phyloP scores from a whole-genome alignment of 1,284 basidiomycete species.

The Boletus smithii region DNA sequence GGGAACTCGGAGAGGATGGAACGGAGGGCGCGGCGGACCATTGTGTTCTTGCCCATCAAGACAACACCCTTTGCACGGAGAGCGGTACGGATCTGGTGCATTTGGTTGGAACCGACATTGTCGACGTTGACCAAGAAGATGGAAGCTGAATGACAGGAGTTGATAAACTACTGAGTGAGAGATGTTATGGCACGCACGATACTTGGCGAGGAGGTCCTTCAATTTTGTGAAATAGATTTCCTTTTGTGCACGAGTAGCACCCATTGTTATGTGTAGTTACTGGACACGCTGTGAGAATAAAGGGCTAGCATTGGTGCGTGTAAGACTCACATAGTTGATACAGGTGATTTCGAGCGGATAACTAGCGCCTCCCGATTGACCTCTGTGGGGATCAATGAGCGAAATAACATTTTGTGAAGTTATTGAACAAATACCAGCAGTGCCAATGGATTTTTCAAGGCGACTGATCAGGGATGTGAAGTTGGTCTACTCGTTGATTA shows the following conservation, averaged over 20 bases:
- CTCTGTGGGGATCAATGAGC: slow-evolving; percentile 45
- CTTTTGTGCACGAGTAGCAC: slow-evolving; percentile 88
- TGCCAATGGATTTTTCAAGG: slow-evolving; percentile 92
- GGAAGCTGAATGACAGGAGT: slow-evolving; percentile 57
- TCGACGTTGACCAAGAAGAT: slow-evolving; percentile 99
- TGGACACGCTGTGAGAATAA: slow-evolving; percentile 5
- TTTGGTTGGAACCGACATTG: slow-evolving; percentile 99
- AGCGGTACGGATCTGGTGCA: slow-evolving; percentile 97
- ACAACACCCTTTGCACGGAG: slow-evolving; percentile 96
- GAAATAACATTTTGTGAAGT: not conserved
- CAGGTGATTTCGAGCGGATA: slow-evolving; percentile 26
- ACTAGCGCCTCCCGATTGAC: slow-evolving; percentile 84
- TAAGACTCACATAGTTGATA: slow-evolving; percentile 24
- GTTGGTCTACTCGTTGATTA: slow-evolving; percentile 6
- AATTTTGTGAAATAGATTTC: slow-evolving; percentile 93
- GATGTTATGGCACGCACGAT: slow-evolving; percentile 56
- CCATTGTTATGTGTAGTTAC: slow-evolving; percentile 62
- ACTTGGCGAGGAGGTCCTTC: slow-evolving; percentile 89
- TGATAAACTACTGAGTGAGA: not conserved
- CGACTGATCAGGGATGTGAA: slow-evolving; percentile 34
- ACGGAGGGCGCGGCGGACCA: slow-evolving; percentile 98
- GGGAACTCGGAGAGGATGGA: slow-evolving; percentile 87
- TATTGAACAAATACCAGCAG: slow-evolving; percentile 42
- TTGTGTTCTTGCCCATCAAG: slow-evolving; percentile 99
- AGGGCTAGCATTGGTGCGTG: not conserved